Conservation (phyloP, 306 rosid genomes). For the Gillenia trifoliata region DNA sequence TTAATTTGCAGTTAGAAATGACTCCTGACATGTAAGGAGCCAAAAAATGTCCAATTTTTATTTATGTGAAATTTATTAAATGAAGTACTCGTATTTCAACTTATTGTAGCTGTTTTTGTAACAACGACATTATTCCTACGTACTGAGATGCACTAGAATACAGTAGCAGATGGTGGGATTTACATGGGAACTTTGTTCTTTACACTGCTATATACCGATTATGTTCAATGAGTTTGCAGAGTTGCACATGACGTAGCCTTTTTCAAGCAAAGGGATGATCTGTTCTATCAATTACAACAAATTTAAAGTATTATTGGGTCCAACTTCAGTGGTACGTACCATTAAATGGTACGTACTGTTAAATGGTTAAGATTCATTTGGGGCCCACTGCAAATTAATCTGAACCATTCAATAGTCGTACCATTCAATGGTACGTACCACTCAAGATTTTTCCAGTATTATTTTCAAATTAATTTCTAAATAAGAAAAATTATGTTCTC, state of each 20-base stretch:
- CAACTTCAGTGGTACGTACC: too few relatives aligned
- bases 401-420: background rate
- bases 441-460: too few relatives aligned
- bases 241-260: slow-evolving; percentile 6
- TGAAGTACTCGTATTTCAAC: slow-evolving; percentile 19
- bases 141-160: slow-evolving; percentile 36
- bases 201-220: slow-evolving; percentile 12
- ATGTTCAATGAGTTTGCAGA: slow-evolving; percentile 37
- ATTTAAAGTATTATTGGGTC: too few relatives aligned
- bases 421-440: too few relatives aligned
- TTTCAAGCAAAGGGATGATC: slow-evolving; percentile 11
- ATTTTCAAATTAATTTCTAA: too few relatives aligned
- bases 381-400: too few relatives aligned
- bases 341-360: too few relatives aligned
- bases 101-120: slow-evolving; percentile 24
- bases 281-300: slow-evolving; percentile 6
- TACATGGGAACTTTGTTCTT: slow-evolving; percentile 42
- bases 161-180: slow-evolving; percentile 21
- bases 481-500: too few relatives aligned
- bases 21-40: too few relatives aligned
- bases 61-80: slow-evolving; percentile 3
- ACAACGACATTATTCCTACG: slow-evolving; percentile 32
- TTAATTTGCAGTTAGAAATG: too few relatives aligned
- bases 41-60: too few relatives aligned
- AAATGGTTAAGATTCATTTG: too few relatives aligned